phyloP scores from a whole-genome alignment of 2,329 filamentous ascomycete species.

The Stylonectria norvegica region DNA sequence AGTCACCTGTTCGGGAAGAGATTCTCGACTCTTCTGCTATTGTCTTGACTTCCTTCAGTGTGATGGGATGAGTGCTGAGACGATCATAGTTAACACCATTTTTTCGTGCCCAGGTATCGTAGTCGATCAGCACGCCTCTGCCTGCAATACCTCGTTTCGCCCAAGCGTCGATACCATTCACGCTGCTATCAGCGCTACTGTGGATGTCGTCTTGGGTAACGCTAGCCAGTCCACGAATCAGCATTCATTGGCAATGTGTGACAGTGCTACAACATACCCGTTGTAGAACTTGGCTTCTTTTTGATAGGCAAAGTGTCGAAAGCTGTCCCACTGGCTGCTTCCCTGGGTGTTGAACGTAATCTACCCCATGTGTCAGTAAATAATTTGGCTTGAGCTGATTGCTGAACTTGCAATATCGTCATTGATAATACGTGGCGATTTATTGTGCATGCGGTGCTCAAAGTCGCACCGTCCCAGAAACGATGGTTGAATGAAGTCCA shows the following conservation, averaged over 20 bases:
- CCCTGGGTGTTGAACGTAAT: slow-evolving; percentile 9
- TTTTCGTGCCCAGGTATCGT: slow-evolving; percentile 6
- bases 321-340: slow-evolving; percentile 9
- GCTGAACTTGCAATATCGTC: too few relatives aligned
- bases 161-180: slow-evolving; percentile 5
- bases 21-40: too few relatives aligned
- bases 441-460: not conserved
- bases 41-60: too few relatives aligned
- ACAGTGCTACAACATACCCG: too few relatives aligned
- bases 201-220: not conserved
- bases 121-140: slow-evolving; percentile 7
- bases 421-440: too few relatives aligned
- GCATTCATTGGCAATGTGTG: too few relatives aligned
- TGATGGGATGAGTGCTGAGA: too few relatives aligned
- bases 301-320: slow-evolving; percentile 10
- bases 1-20: too few relatives aligned
- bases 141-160: slow-evolving; percentile 7
- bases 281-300: slow-evolving; percentile 11
- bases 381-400: too few relatives aligned
- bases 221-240: too few relatives aligned
- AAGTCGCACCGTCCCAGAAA: not conserved
- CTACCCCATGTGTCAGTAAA: not conserved
- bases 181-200: not conserved
- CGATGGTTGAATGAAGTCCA: not conserved
- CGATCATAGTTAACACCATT: slow-evolving; percentile 1